Base-by-base conservation (phyloP, 208 protist species). In the Leptomonas pyrrhocoris region DNA sequence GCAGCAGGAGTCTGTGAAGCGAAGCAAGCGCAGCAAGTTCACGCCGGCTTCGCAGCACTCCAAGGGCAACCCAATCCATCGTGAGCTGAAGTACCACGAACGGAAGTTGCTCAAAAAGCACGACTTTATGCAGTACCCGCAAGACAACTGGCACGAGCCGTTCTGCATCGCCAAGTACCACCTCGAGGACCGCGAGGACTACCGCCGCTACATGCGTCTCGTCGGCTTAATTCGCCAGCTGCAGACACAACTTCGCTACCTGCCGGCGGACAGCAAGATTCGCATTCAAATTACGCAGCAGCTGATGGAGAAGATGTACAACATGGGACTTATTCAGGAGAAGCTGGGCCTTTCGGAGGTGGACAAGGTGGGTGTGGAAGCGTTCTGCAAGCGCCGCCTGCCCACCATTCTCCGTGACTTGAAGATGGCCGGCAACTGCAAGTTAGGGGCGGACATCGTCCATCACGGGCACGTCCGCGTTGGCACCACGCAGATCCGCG, bases 101-200 rank as follows among this genome's bases (percentile, higher is more conserved):
- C 81, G 92, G 34, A 96, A 95, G 66, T 79, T 97, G 25, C 86
- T 97, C 28, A 91, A 93, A 69, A 95, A 95, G 70, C 89, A 95
- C 51, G 90, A 97, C 81, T 97, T 97, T 40, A 93, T 96, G 89
- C 88, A 96, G 74, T 97, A 96, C 70, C 84, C 81, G 21, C 84
- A 96, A 55, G 94, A 96, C 67, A 95, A 96, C 80, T 95, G 89
- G 88, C 94, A 96, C 62, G 94, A 97, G 75, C 87, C 88, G 18
- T 93, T 89, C 77, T 94, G 89, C 68, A 96, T 97, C 76, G 88
- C 88, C 58, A 97, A 96, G 70, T 97, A 97, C 80, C 90, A 96
- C 76, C 80, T 97, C 30, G 85, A 94, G 60, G 88, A 97, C 68
- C 88, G 94, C 48, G 94, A 97, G 77, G 94, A 97, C 77, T 97